Evolutionary conservation across 768 basidiomycete genomes (phyloP).

Genomic region (Mrakia frigida): DNA sequence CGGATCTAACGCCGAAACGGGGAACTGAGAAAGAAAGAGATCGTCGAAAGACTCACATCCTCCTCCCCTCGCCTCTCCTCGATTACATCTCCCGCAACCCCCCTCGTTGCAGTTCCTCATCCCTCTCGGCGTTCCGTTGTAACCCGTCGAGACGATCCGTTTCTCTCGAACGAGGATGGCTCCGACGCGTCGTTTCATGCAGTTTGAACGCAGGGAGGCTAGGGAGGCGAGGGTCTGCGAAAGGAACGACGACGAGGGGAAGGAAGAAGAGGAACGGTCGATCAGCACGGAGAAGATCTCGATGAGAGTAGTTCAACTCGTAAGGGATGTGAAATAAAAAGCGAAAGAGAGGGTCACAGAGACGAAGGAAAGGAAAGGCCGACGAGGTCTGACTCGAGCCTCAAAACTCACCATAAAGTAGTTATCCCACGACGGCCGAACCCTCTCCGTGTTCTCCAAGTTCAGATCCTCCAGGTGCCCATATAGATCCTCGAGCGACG

Average conservation of each 20-base stretch:
- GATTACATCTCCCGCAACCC: constrained; percentile 76
- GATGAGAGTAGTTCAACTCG: background rate
- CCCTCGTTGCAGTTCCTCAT: constrained; percentile 85
- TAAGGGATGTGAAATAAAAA: too few relatives aligned
- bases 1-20: too few relatives aligned
- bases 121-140: constrained; percentile 93
- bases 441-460: constrained; percentile 63
- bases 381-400: background rate
- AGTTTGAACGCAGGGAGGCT: constrained; percentile 77
- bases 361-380: background rate
- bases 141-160: constrained; percentile 52
- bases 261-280: background rate
- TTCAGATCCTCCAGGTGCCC: constrained; percentile 63
- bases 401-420: constrained; percentile 79
- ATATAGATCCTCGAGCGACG: constrained; percentile 48
- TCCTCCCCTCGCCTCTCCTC: constrained; percentile 52
- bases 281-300: background rate
- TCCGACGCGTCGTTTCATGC: constrained; percentile 95
- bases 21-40: background rate
- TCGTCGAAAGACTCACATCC: constrained; percentile 38
- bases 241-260: background rate
- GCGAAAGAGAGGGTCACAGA: background rate
- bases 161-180: constrained; percentile 76
- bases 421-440: constrained; percentile 87
- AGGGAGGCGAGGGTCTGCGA: constrained; percentile 60